Base-by-base conservation (phyloP, 768 basidiomycete genomes). In the Amylocystis lapponica region DNA sequence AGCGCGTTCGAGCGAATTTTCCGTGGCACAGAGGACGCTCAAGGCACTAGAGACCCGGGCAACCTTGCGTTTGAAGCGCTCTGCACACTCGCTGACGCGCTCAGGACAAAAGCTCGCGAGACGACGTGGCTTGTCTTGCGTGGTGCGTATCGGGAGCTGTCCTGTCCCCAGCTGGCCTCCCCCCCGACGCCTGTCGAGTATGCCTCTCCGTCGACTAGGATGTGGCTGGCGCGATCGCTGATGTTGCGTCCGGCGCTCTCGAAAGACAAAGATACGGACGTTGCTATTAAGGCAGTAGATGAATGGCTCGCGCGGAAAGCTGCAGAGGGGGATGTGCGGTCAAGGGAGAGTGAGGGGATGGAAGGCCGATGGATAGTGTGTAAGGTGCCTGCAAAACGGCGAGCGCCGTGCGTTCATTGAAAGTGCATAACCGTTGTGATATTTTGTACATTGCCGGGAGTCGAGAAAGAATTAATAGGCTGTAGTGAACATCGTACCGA, bases 351-450 rank as follows among this genome's bases (percentile, higher is more conserved):
- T 4, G 52, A 81, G 41, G 82, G 75, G 4, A 52, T 61, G 5
- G 70, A 72, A 39, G 77, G 74, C 0, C 69, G 68, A 53, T 87
- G 84, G 83, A 69, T 76, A 13, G 61, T 86, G 25, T 76, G 72
- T 51, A 83, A 74, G 61, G 57, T 39, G 3, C 11, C 38, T 16
- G 38, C 25, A 19, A 46, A 40, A 17, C 12, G 14, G 20, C 5
- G 6, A 10, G 7, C n/a, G n/a, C 6, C 5, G 13, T 37, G 9
- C 9, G 23, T 14, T 8, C 6, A 5, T 20, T 10, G 8, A 13
- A 5, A 8, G 8, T 37, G 23, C n/a, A 37, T 5, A n/a, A 19
- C 36, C 19, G 6, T 7, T 37, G 19, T 14, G n/a, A n/a, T n/a
- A n/a, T n/a, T n/a, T n/a, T n/a, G n/a, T n/a, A n/a, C n/a, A n/a